Percentiles rank a stretch among this genome's conserved stretches.
Conservation (phyloP, 2,329 filamentous ascomycete species). For the Penicillium digitatum region DNA sequence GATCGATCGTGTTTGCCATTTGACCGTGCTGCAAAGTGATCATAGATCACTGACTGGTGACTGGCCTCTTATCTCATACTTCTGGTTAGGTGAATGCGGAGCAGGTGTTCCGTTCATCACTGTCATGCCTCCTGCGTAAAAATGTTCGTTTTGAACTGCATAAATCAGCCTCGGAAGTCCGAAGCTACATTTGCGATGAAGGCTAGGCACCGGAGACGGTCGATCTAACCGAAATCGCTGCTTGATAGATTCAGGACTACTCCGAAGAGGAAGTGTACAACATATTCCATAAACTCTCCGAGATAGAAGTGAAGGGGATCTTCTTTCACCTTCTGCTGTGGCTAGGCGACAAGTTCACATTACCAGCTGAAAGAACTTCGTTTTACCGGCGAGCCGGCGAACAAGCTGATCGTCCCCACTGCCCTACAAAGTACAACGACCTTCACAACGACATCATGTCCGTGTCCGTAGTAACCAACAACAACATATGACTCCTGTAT, state of each 20-base stretch:
- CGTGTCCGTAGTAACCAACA: neutral
- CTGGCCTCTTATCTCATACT: neutral
- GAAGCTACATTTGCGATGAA: conserved; percentile 1
- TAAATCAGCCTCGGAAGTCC: conserved; percentile 2
- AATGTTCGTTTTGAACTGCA: neutral
- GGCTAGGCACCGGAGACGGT: neutral
- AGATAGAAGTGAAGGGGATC: neutral
- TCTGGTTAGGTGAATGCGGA: neutral
- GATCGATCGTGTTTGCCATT: neutral
- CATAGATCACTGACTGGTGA: neutral
- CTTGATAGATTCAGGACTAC: neutral
- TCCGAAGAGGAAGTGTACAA: neutral
- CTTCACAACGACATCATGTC: neutral
- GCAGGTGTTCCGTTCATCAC: neutral
- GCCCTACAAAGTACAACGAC: neutral
- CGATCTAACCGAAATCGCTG: neutral
- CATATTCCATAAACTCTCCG: neutral
- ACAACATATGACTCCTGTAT: neutral
- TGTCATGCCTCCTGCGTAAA: neutral
- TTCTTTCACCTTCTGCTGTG: neutral
- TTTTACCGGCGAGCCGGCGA: neutral
- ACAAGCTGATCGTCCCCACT: neutral
- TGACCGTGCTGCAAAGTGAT: neutral
- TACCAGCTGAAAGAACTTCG: neutral
- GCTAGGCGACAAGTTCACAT: conserved; percentile 3